Conservation (phyloP, 306 rosid genomes). For the Abrus pulchellus region DNA sequence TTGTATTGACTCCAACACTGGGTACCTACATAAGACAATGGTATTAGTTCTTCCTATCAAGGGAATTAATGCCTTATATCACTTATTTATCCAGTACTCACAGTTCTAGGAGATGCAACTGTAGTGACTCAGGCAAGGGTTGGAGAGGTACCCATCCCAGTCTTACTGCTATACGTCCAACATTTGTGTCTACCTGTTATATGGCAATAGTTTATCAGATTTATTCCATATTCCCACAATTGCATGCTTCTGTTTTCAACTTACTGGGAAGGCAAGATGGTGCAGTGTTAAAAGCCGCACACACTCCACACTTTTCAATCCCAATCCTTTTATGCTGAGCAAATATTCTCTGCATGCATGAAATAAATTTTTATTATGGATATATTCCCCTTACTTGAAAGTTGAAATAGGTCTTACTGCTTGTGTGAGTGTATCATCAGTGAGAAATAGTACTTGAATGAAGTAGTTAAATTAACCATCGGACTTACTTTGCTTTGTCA, state of each 20-base stretch:
- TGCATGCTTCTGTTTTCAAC: constrained; percentile 50
- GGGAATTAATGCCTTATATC: constrained; percentile 24
- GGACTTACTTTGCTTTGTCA: constrained; percentile 92
- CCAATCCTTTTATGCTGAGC: constrained; percentile 92
- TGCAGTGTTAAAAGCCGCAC: constrained; percentile 98
- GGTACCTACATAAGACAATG: constrained; percentile 77
- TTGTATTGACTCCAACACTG: constrained; percentile 92
- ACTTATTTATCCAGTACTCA: constrained; percentile 59
- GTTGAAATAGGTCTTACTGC: constrained; percentile 17
- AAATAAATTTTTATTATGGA: constrained; percentile 32
- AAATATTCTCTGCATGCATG: constrained; percentile 82
- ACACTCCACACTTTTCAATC: constrained; percentile 98
- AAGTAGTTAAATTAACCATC: constrained; percentile 42
- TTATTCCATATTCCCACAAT: constrained; percentile 41
- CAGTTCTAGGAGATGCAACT: constrained; percentile 98
- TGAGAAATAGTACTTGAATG: constrained; percentile 36
- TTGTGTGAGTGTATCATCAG: background rate
- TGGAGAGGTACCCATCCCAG: constrained; percentile 99
- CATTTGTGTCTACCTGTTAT: constrained; percentile 97
- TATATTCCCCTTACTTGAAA: constrained; percentile 35
- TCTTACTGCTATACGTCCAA: constrained; percentile 98
- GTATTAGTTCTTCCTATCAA: constrained; percentile 47
- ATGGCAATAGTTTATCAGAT: constrained; percentile 44
- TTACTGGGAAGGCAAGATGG: constrained; percentile 99
- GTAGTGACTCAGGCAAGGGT: constrained; percentile 98